A percentile compares a stretch with the other conserved stretches of the same genome.
Evolutionary conservation across 1,139 yeast species (phyloP).

Genomic region (Trichomonascaceae sp.): DNA sequence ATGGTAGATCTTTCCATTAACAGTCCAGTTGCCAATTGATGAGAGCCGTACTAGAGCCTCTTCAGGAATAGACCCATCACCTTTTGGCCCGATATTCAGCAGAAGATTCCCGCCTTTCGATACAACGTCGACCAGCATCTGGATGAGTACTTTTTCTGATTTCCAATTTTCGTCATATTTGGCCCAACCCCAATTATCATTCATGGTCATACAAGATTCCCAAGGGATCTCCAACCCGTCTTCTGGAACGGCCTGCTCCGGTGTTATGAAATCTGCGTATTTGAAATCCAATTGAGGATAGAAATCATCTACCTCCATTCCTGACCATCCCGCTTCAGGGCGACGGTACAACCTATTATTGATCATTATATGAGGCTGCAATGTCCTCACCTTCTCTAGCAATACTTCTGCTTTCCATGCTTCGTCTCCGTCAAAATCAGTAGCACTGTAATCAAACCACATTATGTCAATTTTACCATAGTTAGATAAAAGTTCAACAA

Average conservation of each 20-base stretch:
- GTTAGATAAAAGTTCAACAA: conserved; percentile 13
- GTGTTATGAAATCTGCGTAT: conserved; percentile 17
- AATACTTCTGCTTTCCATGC: conserved; percentile 15
- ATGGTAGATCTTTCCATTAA: neutral
- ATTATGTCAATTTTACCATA: conserved; percentile 12
- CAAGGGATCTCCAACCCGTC: conserved; percentile 12
- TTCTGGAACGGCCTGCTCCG: conserved; percentile 14
- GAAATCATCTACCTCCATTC: conserved; percentile 12
- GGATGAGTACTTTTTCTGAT: conserved; percentile 9
- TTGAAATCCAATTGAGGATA: conserved; percentile 11
- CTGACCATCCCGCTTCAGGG: conserved; percentile 13
- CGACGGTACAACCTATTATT: conserved; percentile 15
- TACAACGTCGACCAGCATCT: conserved; percentile 12
- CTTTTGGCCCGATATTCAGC: conserved; percentile 16
- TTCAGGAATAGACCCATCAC: conserved; percentile 14
- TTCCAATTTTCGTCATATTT: conserved; percentile 14
- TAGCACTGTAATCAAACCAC: conserved; percentile 16
- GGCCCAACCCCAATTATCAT: conserved; percentile 16
- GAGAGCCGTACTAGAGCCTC: neutral
- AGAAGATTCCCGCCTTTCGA: conserved; percentile 16
- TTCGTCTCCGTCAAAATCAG: conserved; percentile 15
- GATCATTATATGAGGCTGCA: conserved; percentile 12
- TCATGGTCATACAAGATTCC: conserved; percentile 17
- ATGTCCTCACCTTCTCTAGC: conserved; percentile 8
- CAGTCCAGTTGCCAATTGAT: neutral